A percentile compares a stretch with the other conserved stretches of the same genome.
Conservation (phyloP, 2,329 filamentous ascomycete genomes). For the Colletotrichum magnum region DNA sequence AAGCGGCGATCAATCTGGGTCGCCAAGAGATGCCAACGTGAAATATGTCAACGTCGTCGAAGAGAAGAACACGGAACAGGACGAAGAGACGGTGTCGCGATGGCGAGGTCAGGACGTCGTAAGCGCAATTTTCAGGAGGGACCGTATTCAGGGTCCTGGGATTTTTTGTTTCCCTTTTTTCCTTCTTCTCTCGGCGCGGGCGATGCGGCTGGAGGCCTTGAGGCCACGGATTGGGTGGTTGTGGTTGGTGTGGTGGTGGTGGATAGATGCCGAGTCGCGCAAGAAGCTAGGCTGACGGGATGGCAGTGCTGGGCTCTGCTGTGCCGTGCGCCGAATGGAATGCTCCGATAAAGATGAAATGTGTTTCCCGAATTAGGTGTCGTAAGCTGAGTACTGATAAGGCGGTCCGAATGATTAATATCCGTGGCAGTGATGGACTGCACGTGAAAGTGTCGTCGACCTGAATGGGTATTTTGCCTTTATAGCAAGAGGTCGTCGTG, state of each 20-base stretch:
- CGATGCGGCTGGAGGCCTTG: slow-evolving; percentile 21
- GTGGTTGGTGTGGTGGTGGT: too few relatives aligned
- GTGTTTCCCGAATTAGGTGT: neutral
- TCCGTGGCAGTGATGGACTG: neutral
- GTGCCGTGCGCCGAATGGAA: slow-evolving; percentile 1
- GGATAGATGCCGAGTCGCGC: slow-evolving; percentile 11
- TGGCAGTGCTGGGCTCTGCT: slow-evolving; percentile 22
- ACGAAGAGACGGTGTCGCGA: neutral
- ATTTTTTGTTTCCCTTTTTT: slow-evolving; percentile 11
- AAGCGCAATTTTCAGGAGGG: neutral
- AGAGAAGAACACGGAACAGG: neutral
- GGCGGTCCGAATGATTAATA: too few relatives aligned
- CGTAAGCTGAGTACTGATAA: neutral
- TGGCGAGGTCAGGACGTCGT: neutral
- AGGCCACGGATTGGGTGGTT: slow-evolving; percentile 22
- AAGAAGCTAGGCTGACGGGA: neutral
- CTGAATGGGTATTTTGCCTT: too few relatives aligned
- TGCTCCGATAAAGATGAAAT: neutral
- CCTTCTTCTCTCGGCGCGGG: slow-evolving; percentile 4
- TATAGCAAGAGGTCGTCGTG: too few relatives aligned
- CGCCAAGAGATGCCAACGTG: slow-evolving; percentile 6
- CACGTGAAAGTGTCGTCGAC: neutral
- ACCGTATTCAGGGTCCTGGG: slow-evolving; percentile 6
- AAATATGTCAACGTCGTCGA: neutral
- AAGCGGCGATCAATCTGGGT: slow-evolving; percentile 3